Percentiles rank a stretch among this genome's conserved stretches.
Evolutionary conservation across 208 protist genomes (phyloP).

Genomic region (Giardia duodenalis): DNA sequence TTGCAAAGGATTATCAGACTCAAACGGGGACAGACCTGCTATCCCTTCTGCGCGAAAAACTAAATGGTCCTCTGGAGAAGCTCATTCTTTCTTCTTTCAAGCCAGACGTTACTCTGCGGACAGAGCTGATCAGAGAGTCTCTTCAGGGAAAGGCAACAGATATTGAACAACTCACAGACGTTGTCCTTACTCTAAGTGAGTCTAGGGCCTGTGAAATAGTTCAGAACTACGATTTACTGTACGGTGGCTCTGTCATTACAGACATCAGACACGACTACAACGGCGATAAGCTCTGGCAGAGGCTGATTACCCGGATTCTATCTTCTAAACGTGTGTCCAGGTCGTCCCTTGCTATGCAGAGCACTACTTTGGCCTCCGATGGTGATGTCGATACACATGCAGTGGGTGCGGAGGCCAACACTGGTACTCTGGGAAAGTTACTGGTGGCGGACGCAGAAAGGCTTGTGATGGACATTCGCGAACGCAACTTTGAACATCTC

Average conservation of each 20-base stretch:
- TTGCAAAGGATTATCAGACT: not conserved
- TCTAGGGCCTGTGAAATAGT: not conserved
- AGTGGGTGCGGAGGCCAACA: no score
- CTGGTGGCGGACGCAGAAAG: not conserved
- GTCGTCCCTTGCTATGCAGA: not conserved
- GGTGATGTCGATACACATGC: no score
- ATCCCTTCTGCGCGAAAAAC: no score
- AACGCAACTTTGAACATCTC: not conserved
- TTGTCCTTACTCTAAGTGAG: not conserved
- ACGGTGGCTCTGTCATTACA: not conserved
- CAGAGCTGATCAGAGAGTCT: not conserved
- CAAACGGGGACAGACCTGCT: no score
- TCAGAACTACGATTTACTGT: not conserved
- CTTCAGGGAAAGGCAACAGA: not conserved
- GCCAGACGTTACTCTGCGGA: not conserved
- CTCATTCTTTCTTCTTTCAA: not conserved
- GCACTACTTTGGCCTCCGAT: not conserved
- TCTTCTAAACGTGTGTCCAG: no score
- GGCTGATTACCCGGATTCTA: not conserved
- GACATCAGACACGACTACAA: not conserved
- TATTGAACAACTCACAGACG: not conserved
- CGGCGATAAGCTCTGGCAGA: not conserved
- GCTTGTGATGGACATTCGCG: not conserved
- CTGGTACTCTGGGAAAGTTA: no score
- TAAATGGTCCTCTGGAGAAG: no score